These are phyloP conservation scores for Lachancea sp. DNA, from an alignment of 805 yeast genomes.

Conservation along the genomic window DNA sequence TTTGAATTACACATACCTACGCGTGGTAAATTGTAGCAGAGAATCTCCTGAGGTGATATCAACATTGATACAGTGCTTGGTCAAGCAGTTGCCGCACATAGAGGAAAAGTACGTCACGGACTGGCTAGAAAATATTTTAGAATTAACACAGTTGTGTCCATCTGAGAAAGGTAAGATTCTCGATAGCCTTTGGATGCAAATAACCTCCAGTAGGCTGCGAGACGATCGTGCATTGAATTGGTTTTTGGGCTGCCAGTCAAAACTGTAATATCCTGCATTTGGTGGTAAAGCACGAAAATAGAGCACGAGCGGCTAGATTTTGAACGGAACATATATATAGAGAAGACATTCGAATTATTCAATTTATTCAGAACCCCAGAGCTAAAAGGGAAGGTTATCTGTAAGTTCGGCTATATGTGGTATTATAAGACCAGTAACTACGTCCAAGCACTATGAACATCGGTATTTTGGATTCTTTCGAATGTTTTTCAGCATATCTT, in stretches of 20 bases:
- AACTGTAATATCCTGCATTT: background rate
- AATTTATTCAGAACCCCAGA: too few species aligned
- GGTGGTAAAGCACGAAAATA: too few species aligned
- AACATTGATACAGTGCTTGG: slow-evolving; percentile 20
- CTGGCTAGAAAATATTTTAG: slow-evolving; percentile 27
- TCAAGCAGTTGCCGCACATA: slow-evolving; percentile 19
- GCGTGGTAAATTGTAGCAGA: slow-evolving; percentile 12
- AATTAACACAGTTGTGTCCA: slow-evolving; percentile 11
- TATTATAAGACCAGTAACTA: too few species aligned
- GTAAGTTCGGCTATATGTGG: too few species aligned
- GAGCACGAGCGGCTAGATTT: too few species aligned
- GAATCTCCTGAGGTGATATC: slow-evolving; percentile 10
- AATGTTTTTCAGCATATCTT: too few species aligned
- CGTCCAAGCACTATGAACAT: too few species aligned
- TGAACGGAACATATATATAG: background rate
- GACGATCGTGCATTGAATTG: slow-evolving; percentile 23
- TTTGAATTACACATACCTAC: slow-evolving; percentile 20
- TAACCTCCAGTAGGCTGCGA: slow-evolving; percentile 15
- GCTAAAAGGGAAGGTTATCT: too few species aligned
- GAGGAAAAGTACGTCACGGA: slow-evolving; percentile 11
- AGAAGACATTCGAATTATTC: too few species aligned
- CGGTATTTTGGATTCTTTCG: too few species aligned
- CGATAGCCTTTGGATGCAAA: slow-evolving; percentile 18
- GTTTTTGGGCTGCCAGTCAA: slow-evolving; percentile 23
- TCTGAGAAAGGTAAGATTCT: slow-evolving; percentile 11